These are phyloP conservation scores for Gliomastix tumulicola DNA, from an alignment of 2,329 filamentous ascomycete species.

Conservation along the genomic window DNA sequence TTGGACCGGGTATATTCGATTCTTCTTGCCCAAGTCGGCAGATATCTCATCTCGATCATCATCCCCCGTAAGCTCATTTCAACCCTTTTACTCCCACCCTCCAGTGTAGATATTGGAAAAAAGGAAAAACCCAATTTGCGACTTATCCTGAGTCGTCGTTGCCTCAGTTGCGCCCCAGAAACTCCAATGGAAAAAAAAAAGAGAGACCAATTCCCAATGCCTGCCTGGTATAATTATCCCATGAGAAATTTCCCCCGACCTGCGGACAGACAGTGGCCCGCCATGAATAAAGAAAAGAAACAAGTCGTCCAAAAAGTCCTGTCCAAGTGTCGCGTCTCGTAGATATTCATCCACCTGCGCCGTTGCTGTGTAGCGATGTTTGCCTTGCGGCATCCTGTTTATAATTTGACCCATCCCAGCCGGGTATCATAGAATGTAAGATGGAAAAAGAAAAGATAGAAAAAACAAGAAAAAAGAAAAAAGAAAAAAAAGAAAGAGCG, in stretches of 20 bases:
- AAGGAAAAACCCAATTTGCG: too few species aligned
- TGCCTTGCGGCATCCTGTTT: conserved; percentile 37
- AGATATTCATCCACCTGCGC: conserved; percentile 12
- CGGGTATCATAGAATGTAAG: conserved; percentile 18
- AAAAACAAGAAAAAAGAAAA: too few species aligned
- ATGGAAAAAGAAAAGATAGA: conserved; percentile 13
- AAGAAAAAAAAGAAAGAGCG: conserved; percentile 6
- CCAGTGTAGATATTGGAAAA: too few species aligned
- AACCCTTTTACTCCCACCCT: too few species aligned
- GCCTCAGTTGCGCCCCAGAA: too few species aligned
- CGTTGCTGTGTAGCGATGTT: too few species aligned
- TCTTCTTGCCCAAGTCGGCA: too few species aligned
- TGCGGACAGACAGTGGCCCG: conserved; percentile 7
- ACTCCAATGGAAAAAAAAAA: conserved; percentile 1
- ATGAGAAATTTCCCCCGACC: too few species aligned
- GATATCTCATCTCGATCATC: too few species aligned
- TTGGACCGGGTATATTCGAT: too few species aligned
- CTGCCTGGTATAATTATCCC: not conserved
- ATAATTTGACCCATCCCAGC: conserved; percentile 22
- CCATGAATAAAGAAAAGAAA: conserved; percentile 3
- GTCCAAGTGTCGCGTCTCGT: conserved; percentile 21
- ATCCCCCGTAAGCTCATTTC: too few species aligned
- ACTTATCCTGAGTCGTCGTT: too few species aligned
- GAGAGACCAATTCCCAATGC: not conserved
- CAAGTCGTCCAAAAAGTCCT: conserved; percentile 10